Base-by-base conservation (phyloP, 352 stramenopile species). In the Elongisporangium undulatum region DNA sequence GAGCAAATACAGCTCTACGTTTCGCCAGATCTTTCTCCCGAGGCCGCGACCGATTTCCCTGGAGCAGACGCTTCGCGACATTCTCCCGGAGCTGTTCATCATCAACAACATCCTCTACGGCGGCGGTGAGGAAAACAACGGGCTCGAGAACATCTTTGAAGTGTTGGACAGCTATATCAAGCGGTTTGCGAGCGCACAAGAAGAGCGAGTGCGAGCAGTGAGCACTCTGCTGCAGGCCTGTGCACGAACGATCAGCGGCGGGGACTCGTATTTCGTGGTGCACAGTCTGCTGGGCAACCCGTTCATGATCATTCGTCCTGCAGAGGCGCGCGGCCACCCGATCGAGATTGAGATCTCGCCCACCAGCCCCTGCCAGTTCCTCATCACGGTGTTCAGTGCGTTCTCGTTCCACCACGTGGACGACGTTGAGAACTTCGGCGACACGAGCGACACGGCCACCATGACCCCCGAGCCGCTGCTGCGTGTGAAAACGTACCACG, bases 61-160 rank as follows among this genome's bases (percentile, higher is more conserved):
- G 29, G 83, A 92, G 56, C 83, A 92, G 53, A 92, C 83, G 38
- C 64, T 92, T 38, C 80, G 83, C 7, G 83, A 90, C 26, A 92
- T 92, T 51, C 64, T 92, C 0, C 83, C 83, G 0, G 80, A 92
- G 56, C 62, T 90, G 6, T 90, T 90, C 55, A 62, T 90, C 17
- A 89, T 92, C 62, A 90, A 92, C 63, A 83, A 90, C 58, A 83
- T 86, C 8, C 62, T 92, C 2, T 90, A 90, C 50, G 79, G 80
- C 20, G 82, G 82, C 22, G 78, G 78, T 1, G 78, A 88, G 16
- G 78, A 82, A 17, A 86, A 77, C 59, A 81, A 81, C 45, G 76
- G 74, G 0, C 71, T 92, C 0, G 83, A 92, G 45, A 79, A 92
- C 66, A 92, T 92, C 48, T 92, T 92, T 21, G 78, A 92, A 56